Evolutionary conservation across 768 basidiomycete species (phyloP), one percentile per base, ranked within the genome.

Genomic region (Lactifluus rugatus): DNA sequence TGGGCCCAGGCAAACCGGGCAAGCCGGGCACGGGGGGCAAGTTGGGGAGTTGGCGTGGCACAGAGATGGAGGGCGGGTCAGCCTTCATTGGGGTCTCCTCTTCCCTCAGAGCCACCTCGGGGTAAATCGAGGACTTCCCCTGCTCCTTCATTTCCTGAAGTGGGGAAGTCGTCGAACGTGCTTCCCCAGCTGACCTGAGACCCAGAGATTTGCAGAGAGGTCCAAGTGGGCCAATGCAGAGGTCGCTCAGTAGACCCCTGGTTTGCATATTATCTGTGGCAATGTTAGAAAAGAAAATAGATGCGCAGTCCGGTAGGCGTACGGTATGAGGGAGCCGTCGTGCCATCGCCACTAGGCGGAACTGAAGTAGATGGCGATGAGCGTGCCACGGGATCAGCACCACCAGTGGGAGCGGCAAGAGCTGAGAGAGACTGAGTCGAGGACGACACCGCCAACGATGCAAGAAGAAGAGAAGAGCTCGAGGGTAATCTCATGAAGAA

Each of bases 401-500:
- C 41, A 28, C 52, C 51, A 8, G 67, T 55, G 9, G 71, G 71
- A 1, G 69, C 69, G 2, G 71, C 71, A 45, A 72, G 56, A 36
- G 60, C 60, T 31, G 66, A 65, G 19, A 69, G 60, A n/a, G 71
- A 71, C 2, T 65, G 63, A 1, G 69, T 69, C 0, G 70, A 67
- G 3, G 67, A 64, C 36, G 57, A 58, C 41, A 66, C 57, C 17
- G 69, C 71, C 47, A 72, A 64, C 17, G 68, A 63, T 8, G 69
- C 70, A 41, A 72, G 58, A 54, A 72, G 16, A 44, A 72, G 42
- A n/a, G 71, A 71, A 46, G 70, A 71, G 65, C 70, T 69, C 41
- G 69, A 54, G 2, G 68, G 64, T 50, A 71, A 47, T 54, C 62
- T 68, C 71, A 72, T 72, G 60, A 42, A 56, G 61, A 48, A 48